Evolutionary conservation across 2,329 filamentous ascomycete genomes (phyloP), one percentile per base, ranked within the genome.

Genomic region (Trichoderma koningii): DNA sequence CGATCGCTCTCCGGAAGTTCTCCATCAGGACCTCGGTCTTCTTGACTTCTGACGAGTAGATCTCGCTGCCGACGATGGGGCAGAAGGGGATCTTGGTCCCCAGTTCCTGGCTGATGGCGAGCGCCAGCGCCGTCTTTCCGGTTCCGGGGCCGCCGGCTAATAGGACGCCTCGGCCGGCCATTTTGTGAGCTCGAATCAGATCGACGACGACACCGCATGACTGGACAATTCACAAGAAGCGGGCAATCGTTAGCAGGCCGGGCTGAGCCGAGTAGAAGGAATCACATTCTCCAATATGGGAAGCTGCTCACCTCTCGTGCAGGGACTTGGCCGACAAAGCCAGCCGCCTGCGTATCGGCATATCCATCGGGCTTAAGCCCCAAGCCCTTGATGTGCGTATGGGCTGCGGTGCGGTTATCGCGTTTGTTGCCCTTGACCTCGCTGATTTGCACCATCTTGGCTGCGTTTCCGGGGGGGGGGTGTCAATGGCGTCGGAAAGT

Each of bases 21-120:
- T 99, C 95, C 95, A 98, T 98, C 76, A 99, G 82, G 70, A 96
- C 90, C 79, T 99, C 95, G 56, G 95, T 99, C 87, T 99, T 99
- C 87, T 99, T 99, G 69, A 99, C 93, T 79, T 99, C 95, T 52
- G 94, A 90, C 71, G 92, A 97, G 81, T 97, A 99, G 73, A 99
- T 90, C 79, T 99, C 95, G 82, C 93, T 97, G 72, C 93, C 95
- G 61, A 97, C 95, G 75, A 99, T 98, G 45, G 94, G 93, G 78
- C 95, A 97, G 77, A 99, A 99, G 7, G 95, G 95, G 65, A 99
- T 96, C 82, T 97, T 98, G 56, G 93, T 97, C 71, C 95, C 95
- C 70, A 99, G 84, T 78, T 99, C 95, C 80, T 98, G 95, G 77
- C 92, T 96, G 71, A 99, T 92, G 55, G 95, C 95, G 67, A 98